Evolutionary conservation across 192 early-diverging fungal genomes (phyloP).

Genomic region (Dispira simplex): DNA sequence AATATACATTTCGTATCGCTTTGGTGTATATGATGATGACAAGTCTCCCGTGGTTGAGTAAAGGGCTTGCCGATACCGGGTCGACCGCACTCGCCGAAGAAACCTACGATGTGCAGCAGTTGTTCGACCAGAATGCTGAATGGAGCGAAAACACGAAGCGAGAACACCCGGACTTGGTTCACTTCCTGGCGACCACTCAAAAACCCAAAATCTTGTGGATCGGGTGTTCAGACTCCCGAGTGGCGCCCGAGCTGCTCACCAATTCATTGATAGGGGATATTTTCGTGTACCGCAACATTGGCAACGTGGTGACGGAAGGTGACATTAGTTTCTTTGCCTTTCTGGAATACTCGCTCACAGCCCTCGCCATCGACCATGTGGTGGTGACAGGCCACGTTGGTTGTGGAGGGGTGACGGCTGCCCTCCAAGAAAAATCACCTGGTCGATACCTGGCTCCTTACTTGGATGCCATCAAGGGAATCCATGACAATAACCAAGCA

Average conservation of each 20-base stretch:
- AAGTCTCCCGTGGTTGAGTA: too few relatives aligned
- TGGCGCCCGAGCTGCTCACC: neutral
- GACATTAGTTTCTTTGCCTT: slow-evolving; percentile 63
- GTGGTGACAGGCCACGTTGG: slow-evolving; percentile 50
- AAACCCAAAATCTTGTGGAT: too few relatives aligned
- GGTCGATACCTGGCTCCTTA: slow-evolving; percentile 15
- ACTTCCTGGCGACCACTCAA: too few relatives aligned
- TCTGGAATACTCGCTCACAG: slow-evolving; percentile 75
- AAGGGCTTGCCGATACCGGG: too few relatives aligned
- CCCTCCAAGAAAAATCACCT: slow-evolving; percentile 23
- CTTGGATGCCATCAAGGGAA: neutral
- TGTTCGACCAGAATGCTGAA: too few relatives aligned
- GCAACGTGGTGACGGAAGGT: slow-evolving; percentile 55
- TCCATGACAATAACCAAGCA: neutral
- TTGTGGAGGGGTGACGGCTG: slow-evolving; percentile 42
- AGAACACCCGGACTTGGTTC: too few relatives aligned
- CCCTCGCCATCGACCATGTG: slow-evolving; percentile 73
- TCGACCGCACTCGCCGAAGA: too few relatives aligned
- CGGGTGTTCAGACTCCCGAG: slow-evolving; percentile 8
- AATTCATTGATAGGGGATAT: slow-evolving; percentile 43
- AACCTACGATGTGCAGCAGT: too few relatives aligned
- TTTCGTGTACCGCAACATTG: slow-evolving; percentile 87
- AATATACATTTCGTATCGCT: too few relatives aligned
- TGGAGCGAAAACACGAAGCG: too few relatives aligned
- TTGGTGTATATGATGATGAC: too few relatives aligned